Base-by-base conservation (phyloP, 164 flowering plant genomes). In the Magnolia sinica region DNA sequence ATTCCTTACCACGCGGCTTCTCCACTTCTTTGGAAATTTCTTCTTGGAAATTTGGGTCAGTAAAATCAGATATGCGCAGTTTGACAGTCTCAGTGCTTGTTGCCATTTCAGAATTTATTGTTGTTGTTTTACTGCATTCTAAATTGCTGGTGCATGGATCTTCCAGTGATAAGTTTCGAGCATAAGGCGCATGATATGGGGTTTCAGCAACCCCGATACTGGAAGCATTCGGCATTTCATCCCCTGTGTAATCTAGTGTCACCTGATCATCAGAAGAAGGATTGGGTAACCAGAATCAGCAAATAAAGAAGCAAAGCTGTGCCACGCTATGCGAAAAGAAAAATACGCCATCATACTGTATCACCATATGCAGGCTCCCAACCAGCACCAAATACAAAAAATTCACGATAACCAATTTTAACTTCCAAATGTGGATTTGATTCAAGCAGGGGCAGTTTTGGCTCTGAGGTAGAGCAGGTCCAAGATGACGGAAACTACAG, bases 121-220 rank as follows among this genome's bases (percentile, higher is more conserved):
- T 82, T 27, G 88, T 82, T 65, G 87, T 90, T 80, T 84, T 87
- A 6, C 82, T 81, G 71, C 86, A 91, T 50, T 90, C 96, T 18
- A 86, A 85, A 65, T 82, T 86, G 63, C 73, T 65, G 68, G 91
- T 87, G 73, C 86, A 86, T 70, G 96, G 89, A 75, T 92, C 93
- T 85, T 90, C 97, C 74, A 92, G 52, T 76, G 96, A 94, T 77
- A 98, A 91, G 52, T 77, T 83, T 70, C 91, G 87, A 67, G 91
- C 94, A 85, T 74, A 79, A 52, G 97, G 95, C 49, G 94, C 93
- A 63, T 85, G 85, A 81, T 88, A 89, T 31, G 89, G 81, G 73
- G 85, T 86, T 75, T 81, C 89, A 71, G 75, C 64, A 37, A 37
- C 22, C 22, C 55, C 50, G 31, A 63, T 52, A 71, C 75, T 79